These are phyloP conservation scores for Eleusine coracana DNA, from an alignment of 176 grass and related monocot species.

Conservation along the genomic window DNA sequence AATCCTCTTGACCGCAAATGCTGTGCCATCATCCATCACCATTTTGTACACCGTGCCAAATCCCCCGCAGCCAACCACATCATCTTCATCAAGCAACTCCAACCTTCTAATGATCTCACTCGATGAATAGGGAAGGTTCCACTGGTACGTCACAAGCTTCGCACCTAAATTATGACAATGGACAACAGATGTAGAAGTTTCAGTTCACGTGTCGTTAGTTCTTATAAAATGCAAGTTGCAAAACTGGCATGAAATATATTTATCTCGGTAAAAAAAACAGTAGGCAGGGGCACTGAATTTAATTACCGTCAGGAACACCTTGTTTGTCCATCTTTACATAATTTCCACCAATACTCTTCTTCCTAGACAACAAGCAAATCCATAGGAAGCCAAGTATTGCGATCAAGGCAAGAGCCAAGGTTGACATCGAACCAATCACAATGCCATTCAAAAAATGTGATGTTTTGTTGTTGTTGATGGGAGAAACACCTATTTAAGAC, in stretches of 20 bases:
- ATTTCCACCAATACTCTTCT: conserved; percentile 62
- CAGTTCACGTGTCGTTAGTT: not conserved
- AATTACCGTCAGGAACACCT: conserved; percentile 61
- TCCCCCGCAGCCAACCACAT: conserved; percentile 82
- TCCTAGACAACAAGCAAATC: conserved; percentile 89
- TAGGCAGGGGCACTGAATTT: not conserved
- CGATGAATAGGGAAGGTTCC: conserved; percentile 89
- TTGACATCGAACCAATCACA: conserved; percentile 92
- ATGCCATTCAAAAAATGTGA: conserved; percentile 88
- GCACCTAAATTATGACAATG: conserved; percentile 50
- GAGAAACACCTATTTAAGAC: conserved; percentile 51
- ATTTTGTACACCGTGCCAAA: conserved; percentile 97
- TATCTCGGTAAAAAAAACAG: not conserved
- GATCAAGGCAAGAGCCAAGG: conserved; percentile 81
- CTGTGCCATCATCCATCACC: conserved; percentile 80
- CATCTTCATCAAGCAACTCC: conserved; percentile 83
- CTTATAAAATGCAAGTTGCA: not conserved
- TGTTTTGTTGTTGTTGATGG: conserved; percentile 62
- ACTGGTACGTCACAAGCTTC: conserved; percentile 92
- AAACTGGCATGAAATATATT: not conserved
- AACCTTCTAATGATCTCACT: conserved; percentile 87
- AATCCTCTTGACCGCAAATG: conserved; percentile 93
- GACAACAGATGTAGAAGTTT: not conserved
- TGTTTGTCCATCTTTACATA: conserved; percentile 86
- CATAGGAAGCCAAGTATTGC: conserved; percentile 76